Base-by-base conservation (phyloP, 305 asterid species). In the Rubia occidens region DNA sequence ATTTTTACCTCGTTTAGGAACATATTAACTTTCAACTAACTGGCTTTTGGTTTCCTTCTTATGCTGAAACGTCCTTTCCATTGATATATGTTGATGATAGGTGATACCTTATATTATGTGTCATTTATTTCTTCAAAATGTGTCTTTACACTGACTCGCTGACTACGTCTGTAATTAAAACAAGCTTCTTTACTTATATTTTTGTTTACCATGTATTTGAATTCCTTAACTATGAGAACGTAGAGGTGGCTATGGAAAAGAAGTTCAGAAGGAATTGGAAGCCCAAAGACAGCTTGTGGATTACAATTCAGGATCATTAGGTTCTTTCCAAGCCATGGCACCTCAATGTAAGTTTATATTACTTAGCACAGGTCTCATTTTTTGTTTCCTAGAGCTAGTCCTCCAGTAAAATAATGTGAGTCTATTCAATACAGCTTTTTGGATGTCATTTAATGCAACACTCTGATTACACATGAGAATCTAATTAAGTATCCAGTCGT, bases 231-330 rank as follows among this genome's bases (percentile, higher is more conserved):
- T 73, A 73, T 78, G 76, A 44, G 54, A 75, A 93, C 98, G 89
- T 73, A 88, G 97, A 86, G 98, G 98, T 75, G 98, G 97, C 75
- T 93, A 93, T 71, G 98, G 98, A 72, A 93, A 93, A 81, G 76
- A 90, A 76, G 97, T 93, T 61, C 98, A 90, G 72, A 88, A 78
- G 71, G 98, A 93, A 82, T 77, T 93, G 90, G 98, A 93, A 80
- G 95, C 90, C 66, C 98, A 92, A 76, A 84, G 98, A 76, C 90
- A 90, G 82, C 84, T 93, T 37, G 98, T 93, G 76, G 98, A 90
- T 78, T 93, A 93, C 78, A 94, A 94, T 73, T 72, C 87, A 42
- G 97, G 95, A 61, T 87, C 98, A 60, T 64, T 88, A 78, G 91
- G 85, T 29, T 76, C 92, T 47, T 93, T 88, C 79, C 85, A 75